Percentiles rank a stretch among this genome's conserved stretches.
phyloP scores from a whole-genome alignment of 2,329 filamentous ascomycete species.

The Aspergillus jensenii region DNA sequence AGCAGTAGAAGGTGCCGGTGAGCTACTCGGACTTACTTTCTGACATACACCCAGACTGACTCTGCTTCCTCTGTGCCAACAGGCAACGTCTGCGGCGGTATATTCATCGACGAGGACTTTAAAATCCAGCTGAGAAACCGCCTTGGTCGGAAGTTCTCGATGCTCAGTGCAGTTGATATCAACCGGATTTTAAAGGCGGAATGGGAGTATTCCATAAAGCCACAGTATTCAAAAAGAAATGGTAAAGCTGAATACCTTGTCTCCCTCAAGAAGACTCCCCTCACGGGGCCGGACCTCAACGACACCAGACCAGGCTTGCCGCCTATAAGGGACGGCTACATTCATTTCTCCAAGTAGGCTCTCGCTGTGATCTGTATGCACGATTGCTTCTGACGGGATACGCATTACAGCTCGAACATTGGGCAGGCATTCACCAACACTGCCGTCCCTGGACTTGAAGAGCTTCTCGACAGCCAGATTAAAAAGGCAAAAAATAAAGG shows the following conservation, averaged over 20 bases:
- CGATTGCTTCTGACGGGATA: not conserved
- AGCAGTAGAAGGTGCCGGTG: slow-evolving; percentile 8
- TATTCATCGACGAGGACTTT: slow-evolving; percentile 8
- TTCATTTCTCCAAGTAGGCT: slow-evolving; percentile 1
- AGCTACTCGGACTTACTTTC: not conserved
- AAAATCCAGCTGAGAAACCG: slow-evolving; percentile 1
- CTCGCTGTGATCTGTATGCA: too few species aligned
- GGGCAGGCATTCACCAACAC: not conserved
- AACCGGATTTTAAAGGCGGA: slow-evolving; percentile 2
- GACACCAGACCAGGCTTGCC: not conserved
- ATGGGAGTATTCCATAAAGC: slow-evolving; percentile 7
- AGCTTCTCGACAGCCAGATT: not conserved
- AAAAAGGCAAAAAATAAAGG: not conserved
- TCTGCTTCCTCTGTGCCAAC: not conserved
- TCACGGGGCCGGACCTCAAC: slow-evolving; percentile 1
- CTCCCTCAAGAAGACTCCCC: not conserved
- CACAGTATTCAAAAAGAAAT: not conserved
- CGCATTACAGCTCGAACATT: not conserved
- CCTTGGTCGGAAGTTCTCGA: not conserved
- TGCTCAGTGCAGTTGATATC: slow-evolving; percentile 6
- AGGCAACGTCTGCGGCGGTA: not conserved
- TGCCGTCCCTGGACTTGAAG: not conserved
- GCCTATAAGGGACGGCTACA: not conserved
- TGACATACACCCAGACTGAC: not conserved
- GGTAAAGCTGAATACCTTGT: not conserved